phyloP scores from a whole-genome alignment of 345 rosid genomes.

The Citrus cavaleriei region DNA sequence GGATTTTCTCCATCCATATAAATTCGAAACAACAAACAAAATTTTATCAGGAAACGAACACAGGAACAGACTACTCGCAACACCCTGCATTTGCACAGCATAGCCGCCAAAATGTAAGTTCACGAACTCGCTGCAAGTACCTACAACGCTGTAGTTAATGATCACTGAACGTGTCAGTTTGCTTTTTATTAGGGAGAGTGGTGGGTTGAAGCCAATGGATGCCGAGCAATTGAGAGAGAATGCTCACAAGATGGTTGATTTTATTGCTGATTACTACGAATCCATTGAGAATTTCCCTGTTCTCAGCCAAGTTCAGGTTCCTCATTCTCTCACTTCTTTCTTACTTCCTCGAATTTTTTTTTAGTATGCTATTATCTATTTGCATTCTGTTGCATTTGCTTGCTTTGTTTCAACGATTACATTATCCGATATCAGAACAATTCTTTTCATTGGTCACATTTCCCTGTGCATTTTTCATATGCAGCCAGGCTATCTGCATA shows the following conservation, averaged over 20 bases:
- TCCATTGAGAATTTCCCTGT: constrained; percentile 75
- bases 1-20: neutral
- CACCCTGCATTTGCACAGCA: neutral
- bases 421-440: neutral
- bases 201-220: constrained; percentile 56
- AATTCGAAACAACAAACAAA: too few relatives aligned
- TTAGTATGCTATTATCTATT: too few relatives aligned
- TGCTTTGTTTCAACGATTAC: neutral
- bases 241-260: constrained; percentile 87
- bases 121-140: neutral
- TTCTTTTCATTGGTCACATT: neutral
- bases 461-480: constrained; percentile 8
- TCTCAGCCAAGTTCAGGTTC: constrained; percentile 86
- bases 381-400: neutral
- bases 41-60: too few relatives aligned
- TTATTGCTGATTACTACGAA: constrained; percentile 88
- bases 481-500: constrained; percentile 86
- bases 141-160: neutral
- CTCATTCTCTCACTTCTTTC: neutral
- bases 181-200: constrained; percentile 15
- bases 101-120: neutral
- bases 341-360: neutral
- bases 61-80: too few relatives aligned
- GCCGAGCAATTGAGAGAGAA: constrained; percentile 69
- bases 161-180: neutral